Conservation (phyloP, 2,329 filamentous ascomycete species). For the Aspergillus arachidicola region DNA sequence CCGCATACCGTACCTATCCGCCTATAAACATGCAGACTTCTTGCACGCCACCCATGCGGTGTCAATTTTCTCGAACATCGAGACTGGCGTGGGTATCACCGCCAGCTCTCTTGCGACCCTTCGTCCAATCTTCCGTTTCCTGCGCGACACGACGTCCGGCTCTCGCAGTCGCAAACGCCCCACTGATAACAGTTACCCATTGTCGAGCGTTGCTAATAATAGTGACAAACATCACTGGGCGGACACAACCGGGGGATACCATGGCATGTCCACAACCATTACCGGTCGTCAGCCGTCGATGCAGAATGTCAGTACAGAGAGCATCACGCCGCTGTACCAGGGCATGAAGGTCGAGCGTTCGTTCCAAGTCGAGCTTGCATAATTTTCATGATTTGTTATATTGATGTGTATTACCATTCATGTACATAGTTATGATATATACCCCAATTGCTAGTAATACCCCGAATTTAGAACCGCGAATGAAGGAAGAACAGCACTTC, state of each 20-base stretch:
- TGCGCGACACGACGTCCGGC: neutral
- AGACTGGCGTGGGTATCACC: conserved; percentile 1
- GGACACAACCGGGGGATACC: neutral
- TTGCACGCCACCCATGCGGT: neutral
- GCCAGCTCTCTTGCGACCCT: conserved; percentile 3
- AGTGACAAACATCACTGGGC: neutral
- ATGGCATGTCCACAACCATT: neutral
- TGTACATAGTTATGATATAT: conserved; percentile 1
- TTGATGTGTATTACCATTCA: neutral
- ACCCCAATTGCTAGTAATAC: neutral
- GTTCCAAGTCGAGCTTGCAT: neutral
- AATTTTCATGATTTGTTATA: neutral
- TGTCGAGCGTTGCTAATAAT: neutral
- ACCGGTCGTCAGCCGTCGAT: neutral
- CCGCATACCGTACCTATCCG: neutral
- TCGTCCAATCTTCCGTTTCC: neutral
- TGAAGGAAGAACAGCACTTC: neutral
- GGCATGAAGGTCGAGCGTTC: conserved; percentile 3
- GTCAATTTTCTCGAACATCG: neutral
- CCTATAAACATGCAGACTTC: conserved; percentile 1
- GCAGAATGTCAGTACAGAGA: conserved; percentile 2
- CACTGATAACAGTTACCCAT: neutral
- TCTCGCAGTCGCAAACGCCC: neutral
- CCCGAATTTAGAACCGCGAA: neutral
- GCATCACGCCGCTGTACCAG: neutral